Evolutionary conservation across 1,284 basidiomycete species (phyloP), one percentile per base, ranked within the genome.

Genomic region (Trametes sp.): DNA sequence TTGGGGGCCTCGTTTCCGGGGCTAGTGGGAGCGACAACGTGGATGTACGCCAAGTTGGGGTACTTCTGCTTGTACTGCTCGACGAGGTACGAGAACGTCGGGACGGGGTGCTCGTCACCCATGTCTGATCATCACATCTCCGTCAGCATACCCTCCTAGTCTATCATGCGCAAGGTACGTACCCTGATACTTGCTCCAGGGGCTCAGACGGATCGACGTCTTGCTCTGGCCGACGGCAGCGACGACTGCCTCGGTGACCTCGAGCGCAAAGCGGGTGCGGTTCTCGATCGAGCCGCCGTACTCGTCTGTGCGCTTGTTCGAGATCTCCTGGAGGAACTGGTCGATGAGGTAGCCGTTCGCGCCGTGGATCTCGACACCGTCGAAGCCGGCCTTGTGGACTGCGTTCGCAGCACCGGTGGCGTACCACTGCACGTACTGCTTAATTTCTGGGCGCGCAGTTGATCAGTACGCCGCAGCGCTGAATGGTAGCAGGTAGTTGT

Each of bases 271-370:
- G 19, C 82, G 76, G 1, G 75, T 66, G 24, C 87, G 77, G 71
- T 87, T 87, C 73, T 86, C 83, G 23, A 85, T 63, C 2, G 78
- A 78, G 6, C 86, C 87, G 19, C 87, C 87, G 70, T 86, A 90
- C 53, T 79, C 75, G 73, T 89, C 87, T 14, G 81, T 84, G 41
- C 86, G 82, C 45, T 81, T 77, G 76, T 88, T 88, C 55, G 77
- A 69, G 0, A 76, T 70, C 51, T 79, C 75, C 69, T 83, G 79
- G 36, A 81, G 55, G 69, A 80, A 81, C 68, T 82, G 79, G 64
- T 81, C 79, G 24, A 81, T 56, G 21, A 82, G 71, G 57, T 79
- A 81, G 7, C 81, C 80, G 59, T 78, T 72, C 21, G 73, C 74
- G 51, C 64, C 70, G 63, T 75, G 73, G 14, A 74, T 64, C 62